Conservation (phyloP, 441 rosid genomes). For the Metrosideros polymorpha region DNA sequence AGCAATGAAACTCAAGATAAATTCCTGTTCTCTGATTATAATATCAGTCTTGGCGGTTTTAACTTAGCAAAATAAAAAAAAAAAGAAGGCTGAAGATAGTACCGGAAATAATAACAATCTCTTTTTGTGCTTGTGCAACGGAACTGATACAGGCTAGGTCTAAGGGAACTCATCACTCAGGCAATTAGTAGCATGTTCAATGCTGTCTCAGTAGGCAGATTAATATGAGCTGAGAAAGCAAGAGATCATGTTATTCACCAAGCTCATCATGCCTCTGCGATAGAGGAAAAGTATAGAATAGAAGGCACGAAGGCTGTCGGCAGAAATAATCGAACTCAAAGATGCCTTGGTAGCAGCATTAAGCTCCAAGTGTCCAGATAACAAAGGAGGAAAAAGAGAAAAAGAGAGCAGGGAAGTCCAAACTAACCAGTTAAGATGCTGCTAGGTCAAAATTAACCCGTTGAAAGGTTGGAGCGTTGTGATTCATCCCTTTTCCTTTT, state of each 20-base stretch:
- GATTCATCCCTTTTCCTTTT: background rate
- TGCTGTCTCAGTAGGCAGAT: background rate
- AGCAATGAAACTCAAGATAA: background rate
- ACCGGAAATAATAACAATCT: background rate
- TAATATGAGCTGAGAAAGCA: background rate
- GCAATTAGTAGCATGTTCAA: background rate
- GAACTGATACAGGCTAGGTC: background rate
- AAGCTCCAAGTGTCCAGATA: background rate
- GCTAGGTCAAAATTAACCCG: background rate
- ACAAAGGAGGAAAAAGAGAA: background rate
- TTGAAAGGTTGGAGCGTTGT: background rate
- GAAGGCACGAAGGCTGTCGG: background rate
- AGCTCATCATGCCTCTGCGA: background rate
- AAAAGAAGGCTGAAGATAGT: background rate
- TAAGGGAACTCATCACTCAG: background rate
- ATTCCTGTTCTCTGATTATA: background rate
- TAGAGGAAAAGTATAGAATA: background rate
- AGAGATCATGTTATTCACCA: background rate
- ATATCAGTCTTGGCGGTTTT: background rate
- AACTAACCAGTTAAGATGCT: background rate
- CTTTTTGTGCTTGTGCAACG: background rate
- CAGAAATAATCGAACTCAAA: too few species aligned
- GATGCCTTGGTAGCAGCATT: background rate
- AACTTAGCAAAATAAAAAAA: background rate
- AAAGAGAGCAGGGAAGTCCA: background rate